A percentile compares a stretch with the other conserved stretches of the same genome.
phyloP scores from a whole-genome alignment of 192 early-diverging fungal genomes.

The Linnemannia zychae region DNA sequence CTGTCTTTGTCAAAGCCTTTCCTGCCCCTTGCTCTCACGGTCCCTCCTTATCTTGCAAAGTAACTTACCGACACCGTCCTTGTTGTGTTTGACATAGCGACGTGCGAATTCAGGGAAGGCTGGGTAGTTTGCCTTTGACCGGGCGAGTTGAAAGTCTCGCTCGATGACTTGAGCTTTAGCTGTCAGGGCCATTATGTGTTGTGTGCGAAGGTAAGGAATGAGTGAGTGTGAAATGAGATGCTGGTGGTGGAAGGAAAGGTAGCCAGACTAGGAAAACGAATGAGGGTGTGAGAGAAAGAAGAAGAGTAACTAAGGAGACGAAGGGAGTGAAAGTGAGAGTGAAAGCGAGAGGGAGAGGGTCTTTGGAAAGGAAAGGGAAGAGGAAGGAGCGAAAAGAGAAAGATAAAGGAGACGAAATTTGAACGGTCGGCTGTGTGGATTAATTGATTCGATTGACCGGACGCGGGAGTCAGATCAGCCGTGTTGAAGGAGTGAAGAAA shows the following conservation, averaged over 20 bases:
- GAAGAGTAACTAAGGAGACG: no score
- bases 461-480: background rate
- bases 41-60: background rate
- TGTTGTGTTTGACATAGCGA: constrained; percentile 69
- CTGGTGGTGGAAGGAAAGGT: background rate
- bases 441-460: no score
- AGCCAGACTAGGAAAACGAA: background rate
- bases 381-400: background rate
- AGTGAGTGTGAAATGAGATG: background rate
- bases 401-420: background rate
- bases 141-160: constrained; percentile 59
- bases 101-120: constrained; percentile 64
- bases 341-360: no score
- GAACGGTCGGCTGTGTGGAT: background rate
- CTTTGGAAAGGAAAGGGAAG: no score
- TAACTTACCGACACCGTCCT: constrained; percentile 64
- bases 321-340: background rate
- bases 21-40: background rate
- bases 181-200: constrained; percentile 44
- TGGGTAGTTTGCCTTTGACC: constrained; percentile 61
- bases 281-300: background rate
- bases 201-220: background rate
- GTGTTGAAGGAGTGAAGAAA: background rate
- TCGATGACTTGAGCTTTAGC: constrained; percentile 59
- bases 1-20: background rate